Base-by-base conservation (phyloP, 2,329 filamentous ascomycete species). In the Aureobasidium leucospermi region DNA sequence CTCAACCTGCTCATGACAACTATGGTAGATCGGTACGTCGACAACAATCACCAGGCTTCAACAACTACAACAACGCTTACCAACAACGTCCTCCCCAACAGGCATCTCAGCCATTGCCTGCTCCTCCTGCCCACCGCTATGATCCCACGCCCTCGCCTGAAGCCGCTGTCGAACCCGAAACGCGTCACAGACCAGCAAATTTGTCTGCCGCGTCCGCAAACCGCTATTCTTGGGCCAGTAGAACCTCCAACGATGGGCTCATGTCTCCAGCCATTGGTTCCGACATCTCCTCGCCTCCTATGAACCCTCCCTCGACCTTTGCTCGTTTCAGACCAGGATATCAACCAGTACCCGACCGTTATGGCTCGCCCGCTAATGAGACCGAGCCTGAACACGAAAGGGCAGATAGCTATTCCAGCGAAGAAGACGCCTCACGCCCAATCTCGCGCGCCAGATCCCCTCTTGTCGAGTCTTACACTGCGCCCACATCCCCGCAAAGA, bases 161-260 rank as follows among this genome's bases (percentile, higher is more conserved):
- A 36, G 19, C 45, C 42, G 46, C 59, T 29, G 9, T 10, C 19
- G 41, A 59, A 41, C 48, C 11, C 10, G 45, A 49, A 16, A 8
- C 36, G 16, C 56, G 45, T 31, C 45, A 34, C 45, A 52, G 59
- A 49, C 49, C 59, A 5, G 19, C 49, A 31, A 53, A 55, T n/a
- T 9, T 53, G 34, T 41, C 56, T 46, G 45, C 57, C 23, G 57
- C 42, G 15, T 41, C 61, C 11, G 65, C 61, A 11, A 70, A 69
- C 23, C 69, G 68, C 6, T 71, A 70, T 53, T 68, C 67, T 2
- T 67, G 63, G 62, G 69, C 71, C 23, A 67, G 65, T 32, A 64
- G 64, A 31, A 65, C 64, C 43, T 69, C 67, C 31, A 63, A 69
- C 51, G 70, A 72, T n/a, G 67, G 67, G 11, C 61, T 71, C 9